Percentiles rank a stretch among this genome's conserved stretches.
Conservation (phyloP, 768 basidiomycete species). For the Trametes cinnabarina region DNA sequence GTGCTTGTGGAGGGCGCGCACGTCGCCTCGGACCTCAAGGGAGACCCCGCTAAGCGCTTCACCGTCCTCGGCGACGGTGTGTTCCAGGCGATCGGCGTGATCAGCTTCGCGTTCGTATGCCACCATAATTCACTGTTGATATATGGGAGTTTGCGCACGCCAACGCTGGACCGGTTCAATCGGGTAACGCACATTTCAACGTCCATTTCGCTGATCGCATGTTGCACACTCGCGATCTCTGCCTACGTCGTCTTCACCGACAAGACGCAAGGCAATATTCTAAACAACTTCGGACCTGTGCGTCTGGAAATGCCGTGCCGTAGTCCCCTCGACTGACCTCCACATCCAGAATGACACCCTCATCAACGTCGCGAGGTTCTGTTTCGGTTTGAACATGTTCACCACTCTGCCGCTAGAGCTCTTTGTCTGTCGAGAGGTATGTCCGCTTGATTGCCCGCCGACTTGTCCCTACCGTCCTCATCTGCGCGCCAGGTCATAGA, state of each 20-base stretch:
- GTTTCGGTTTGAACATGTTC: constrained; percentile 96
- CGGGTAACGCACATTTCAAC: constrained; percentile 93
- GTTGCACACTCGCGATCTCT: constrained; percentile 78
- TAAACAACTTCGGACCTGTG: too few relatives aligned
- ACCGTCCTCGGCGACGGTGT: constrained; percentile 77
- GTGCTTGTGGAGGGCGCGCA: constrained; percentile 83
- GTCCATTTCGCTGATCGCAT: constrained; percentile 77
- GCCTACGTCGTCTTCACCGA: constrained; percentile 89
- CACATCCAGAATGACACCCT: too few relatives aligned
- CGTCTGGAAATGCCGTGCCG: too few relatives aligned
- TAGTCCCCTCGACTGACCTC: too few relatives aligned
- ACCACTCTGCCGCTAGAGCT: constrained; percentile 94
- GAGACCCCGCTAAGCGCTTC: constrained; percentile 71
- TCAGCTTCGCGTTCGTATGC: constrained; percentile 94
- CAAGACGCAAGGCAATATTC: constrained; percentile 90
- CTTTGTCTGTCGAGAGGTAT: constrained; percentile 97
- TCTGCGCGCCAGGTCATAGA: constrained; percentile 81
- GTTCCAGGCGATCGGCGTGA: constrained; percentile 96
- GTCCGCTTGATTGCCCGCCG: too few relatives aligned
- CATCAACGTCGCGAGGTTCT: constrained; percentile 93
- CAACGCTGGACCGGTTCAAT: constrained; percentile 92
- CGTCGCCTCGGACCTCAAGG: constrained; percentile 69
- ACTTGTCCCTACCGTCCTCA: too few relatives aligned
- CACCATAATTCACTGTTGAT: constrained; percentile 98
- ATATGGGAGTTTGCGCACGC: constrained; percentile 89